Conservation (phyloP, 768 basidiomycete species). For the Cytidiella melzeri region DNA sequence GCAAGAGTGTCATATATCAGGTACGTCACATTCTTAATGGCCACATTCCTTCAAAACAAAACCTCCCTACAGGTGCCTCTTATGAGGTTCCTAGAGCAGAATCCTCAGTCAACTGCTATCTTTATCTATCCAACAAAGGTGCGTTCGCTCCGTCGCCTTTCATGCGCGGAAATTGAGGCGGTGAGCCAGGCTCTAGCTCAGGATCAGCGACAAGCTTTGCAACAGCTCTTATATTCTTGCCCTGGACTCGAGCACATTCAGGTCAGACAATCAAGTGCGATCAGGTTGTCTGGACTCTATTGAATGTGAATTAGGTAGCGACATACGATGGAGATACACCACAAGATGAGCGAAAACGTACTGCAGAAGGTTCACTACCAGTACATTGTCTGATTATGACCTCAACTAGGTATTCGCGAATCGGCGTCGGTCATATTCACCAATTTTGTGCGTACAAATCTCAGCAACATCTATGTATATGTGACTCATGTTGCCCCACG, state of each 20-base stretch:
- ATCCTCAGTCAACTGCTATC: conserved; percentile 60
- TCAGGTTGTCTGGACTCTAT: not conserved
- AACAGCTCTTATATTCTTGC: conserved; percentile 56
- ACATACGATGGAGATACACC: conserved; percentile 91
- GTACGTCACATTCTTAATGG: too few relatives aligned
- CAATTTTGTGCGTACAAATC: conserved; percentile 59
- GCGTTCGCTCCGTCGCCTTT: not conserved
- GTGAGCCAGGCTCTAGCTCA: conserved; percentile 77
- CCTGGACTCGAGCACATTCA: conserved; percentile 56
- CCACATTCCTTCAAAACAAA: too few relatives aligned
- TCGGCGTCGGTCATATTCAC: conserved; percentile 79
- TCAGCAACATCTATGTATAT: too few relatives aligned
- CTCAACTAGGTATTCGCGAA: conserved; percentile 54
- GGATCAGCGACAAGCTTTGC: conserved; percentile 70
- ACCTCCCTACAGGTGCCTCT: conserved; percentile 71
- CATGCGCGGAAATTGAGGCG: too few relatives aligned
- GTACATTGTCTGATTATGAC: not conserved
- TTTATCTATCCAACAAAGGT: conserved; percentile 90
- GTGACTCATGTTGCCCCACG: too few relatives aligned
- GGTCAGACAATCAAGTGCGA: conserved; percentile 26
- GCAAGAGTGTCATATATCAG: conserved; percentile 86
- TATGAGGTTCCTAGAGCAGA: conserved; percentile 56
- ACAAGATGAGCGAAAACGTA: conserved; percentile 57
- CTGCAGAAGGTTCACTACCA: not conserved
- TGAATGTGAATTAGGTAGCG: conserved; percentile 38